Evolutionary conservation across 768 basidiomycete species (phyloP).

Genomic region (Mycena albidolilacea): DNA sequence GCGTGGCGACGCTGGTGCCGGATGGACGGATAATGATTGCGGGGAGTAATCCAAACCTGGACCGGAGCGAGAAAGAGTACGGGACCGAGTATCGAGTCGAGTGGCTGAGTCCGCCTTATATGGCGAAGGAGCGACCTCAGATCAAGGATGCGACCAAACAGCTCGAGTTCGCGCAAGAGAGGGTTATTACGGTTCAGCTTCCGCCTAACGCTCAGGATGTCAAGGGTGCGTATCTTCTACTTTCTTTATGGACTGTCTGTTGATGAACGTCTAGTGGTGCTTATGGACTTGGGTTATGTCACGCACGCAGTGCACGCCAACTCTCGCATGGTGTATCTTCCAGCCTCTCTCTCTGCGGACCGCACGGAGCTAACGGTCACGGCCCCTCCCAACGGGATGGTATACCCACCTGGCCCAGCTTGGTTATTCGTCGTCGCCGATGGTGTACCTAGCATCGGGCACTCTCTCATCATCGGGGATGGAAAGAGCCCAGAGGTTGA

Average conservation of each 20-base stretch:
- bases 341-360: slow-evolving; percentile 55
- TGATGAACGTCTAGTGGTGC: slow-evolving; percentile 60
- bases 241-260: background rate
- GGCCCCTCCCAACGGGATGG: slow-evolving; percentile 72
- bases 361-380: slow-evolving; percentile 65
- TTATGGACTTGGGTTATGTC: slow-evolving; percentile 89
- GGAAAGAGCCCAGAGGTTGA: slow-evolving; percentile 75
- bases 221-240: slow-evolving; percentile 57
- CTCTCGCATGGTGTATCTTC: slow-evolving; percentile 81
- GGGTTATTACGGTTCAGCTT: slow-evolving; percentile 62
- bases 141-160: slow-evolving; percentile 53
- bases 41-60: slow-evolving; percentile 88
- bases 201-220: slow-evolving; percentile 56
- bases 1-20: slow-evolving; percentile 86
- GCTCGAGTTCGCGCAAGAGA: slow-evolving; percentile 62
- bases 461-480: slow-evolving; percentile 77
- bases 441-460: slow-evolving; percentile 76
- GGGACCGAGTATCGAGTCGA: slow-evolving; percentile 93
- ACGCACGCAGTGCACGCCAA: slow-evolving; percentile 86
- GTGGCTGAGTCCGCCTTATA: slow-evolving; percentile 88
- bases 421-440: slow-evolving; percentile 80
- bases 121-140: slow-evolving; percentile 71
- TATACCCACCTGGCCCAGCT: slow-evolving; percentile 88
- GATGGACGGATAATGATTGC: slow-evolving; percentile 82
- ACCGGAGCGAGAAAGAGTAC: slow-evolving; percentile 79